phyloP scores from a whole-genome alignment of 139 green algal species.

The Ostreobium quekettii region DNA sequence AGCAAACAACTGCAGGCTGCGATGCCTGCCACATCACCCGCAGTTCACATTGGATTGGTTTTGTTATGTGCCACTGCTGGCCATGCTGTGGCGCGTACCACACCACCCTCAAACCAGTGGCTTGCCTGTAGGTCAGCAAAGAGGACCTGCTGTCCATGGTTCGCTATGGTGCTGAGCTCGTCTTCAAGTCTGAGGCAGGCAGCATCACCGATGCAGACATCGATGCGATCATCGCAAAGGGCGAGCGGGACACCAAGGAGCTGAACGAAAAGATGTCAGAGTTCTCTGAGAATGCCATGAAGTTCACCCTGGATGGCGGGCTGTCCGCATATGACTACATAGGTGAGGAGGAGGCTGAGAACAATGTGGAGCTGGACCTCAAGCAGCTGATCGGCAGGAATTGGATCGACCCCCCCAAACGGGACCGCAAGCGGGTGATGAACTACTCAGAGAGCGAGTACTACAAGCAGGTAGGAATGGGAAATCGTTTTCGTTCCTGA shows the following conservation, averaged over 20 bases:
- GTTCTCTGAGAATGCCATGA: slow-evolving; percentile 91
- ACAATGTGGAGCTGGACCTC: slow-evolving; percentile 29
- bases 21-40: no score
- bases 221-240: slow-evolving; percentile 90
- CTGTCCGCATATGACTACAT: slow-evolving; percentile 81
- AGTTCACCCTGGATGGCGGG: slow-evolving; percentile 90
- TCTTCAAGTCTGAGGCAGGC: slow-evolving; percentile 71
- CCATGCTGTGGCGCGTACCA: no score
- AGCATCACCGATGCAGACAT: slow-evolving; percentile 79
- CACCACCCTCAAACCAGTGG: no score
- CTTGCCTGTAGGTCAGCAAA: no score
- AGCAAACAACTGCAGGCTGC: no score
- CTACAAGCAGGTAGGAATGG: no score
- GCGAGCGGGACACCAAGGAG: slow-evolving; percentile 74
- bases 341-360: slow-evolving; percentile 29
- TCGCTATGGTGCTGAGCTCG: slow-evolving; percentile 91
- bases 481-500: no score
- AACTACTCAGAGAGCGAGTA: slow-evolving; percentile 84
- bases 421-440: slow-evolving; percentile 83
- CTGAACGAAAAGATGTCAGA: slow-evolving; percentile 95
- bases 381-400: slow-evolving; percentile 54
- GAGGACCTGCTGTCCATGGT: slow-evolving; percentile 97
- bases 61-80: no score
- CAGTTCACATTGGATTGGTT: no score
- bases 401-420: slow-evolving; percentile 93